Evolutionary conservation across 306 rosid species (phyloP).

Genomic region (Casuarina glauca): DNA sequence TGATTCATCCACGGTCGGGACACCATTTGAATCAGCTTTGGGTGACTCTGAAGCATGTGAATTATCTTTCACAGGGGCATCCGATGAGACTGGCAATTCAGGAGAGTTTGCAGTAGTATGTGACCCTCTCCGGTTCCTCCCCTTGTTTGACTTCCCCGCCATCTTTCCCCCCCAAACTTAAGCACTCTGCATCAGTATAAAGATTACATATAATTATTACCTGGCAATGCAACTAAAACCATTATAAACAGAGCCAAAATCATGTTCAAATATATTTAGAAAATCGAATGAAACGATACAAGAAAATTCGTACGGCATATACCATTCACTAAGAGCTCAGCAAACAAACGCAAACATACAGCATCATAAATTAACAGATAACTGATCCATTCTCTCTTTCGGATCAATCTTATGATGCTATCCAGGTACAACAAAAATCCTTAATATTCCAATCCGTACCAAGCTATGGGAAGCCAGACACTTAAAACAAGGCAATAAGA

Average conservation of each 20-base stretch:
- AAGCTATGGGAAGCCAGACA: not conserved
- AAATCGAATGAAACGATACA: not conserved
- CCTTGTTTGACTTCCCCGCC: slow-evolving; percentile 91
- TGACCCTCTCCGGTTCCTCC: slow-evolving; percentile 58
- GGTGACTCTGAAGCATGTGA: slow-evolving; percentile 27
- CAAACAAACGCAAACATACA: not conserved
- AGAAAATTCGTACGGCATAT: not conserved
- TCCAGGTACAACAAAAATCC: not conserved
- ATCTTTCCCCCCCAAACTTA: slow-evolving; percentile 41
- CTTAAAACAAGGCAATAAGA: not conserved
- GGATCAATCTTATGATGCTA: not conserved
- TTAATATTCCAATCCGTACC: not conserved
- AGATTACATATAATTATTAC: not conserved
- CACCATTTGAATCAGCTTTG: slow-evolving; percentile 44
- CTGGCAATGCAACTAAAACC: not conserved
- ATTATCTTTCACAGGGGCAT: slow-evolving; percentile 39
- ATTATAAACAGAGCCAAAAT: not conserved
- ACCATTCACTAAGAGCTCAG: not conserved
- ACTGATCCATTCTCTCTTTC: not conserved
- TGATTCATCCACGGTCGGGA: slow-evolving; percentile 38
- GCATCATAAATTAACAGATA: not conserved
- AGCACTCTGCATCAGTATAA: slow-evolving; percentile 19
- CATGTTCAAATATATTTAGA: not conserved
- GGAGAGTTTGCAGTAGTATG: slow-evolving; percentile 34
- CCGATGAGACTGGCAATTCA: slow-evolving; percentile 37